Conservation (phyloP, 495 filamentous ascomycete species). For the Aspergillus steynii region DNA sequence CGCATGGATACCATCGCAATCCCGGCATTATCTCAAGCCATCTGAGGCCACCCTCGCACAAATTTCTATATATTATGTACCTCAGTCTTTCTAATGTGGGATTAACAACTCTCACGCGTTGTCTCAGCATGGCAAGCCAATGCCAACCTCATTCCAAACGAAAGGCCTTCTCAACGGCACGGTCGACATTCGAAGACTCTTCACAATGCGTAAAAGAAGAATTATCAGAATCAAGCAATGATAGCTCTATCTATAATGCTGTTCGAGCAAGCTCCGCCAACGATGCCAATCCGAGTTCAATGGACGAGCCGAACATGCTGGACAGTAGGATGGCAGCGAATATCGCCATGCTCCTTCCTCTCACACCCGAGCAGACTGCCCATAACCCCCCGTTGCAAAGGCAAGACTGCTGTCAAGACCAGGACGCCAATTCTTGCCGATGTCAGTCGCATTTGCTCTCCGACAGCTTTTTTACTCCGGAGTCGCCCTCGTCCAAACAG, state of each 20-base stretch:
- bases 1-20: neutral
- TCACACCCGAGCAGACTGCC: constrained; percentile 10
- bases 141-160: neutral
- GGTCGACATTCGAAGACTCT: neutral
- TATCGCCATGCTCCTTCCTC: constrained; percentile 34
- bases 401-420: constrained; percentile 2
- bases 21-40: neutral
- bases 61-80: neutral
- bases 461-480: constrained; percentile 16
- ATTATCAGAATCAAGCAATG: constrained; percentile 37
- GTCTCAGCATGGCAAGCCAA: constrained; percentile 1
- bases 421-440: constrained; percentile 7
- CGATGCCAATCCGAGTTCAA: constrained; percentile 15
- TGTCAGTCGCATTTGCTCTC: constrained; percentile 20
- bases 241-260: constrained; percentile 47
- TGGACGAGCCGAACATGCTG: constrained; percentile 13
- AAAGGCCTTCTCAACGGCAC: neutral
- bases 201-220: neutral
- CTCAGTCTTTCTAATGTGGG: neutral
- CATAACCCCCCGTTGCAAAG: constrained; percentile 8
- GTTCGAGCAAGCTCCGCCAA: constrained; percentile 25
- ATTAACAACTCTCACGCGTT: constrained; percentile 1
- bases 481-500: neutral
- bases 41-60: neutral
- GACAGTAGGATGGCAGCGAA: constrained; percentile 35